Conservation (phyloP, 345 rosid species). For the Citrus cavaleriei region DNA sequence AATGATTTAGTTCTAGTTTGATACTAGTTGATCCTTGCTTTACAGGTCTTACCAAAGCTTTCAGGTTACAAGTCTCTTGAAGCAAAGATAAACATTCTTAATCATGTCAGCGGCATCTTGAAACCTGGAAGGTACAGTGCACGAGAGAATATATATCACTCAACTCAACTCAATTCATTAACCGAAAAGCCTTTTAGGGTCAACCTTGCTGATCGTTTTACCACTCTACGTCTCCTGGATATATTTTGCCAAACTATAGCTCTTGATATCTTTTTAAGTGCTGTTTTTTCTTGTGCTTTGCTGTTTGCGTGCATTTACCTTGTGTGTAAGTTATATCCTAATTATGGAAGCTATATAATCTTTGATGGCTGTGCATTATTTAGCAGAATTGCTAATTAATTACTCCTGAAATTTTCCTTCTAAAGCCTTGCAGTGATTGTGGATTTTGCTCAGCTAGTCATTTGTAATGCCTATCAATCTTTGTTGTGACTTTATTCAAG, state of each 20-base stretch:
- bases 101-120: slow-evolving; percentile 48
- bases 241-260: too few species aligned
- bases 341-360: too few species aligned
- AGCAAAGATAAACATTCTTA: slow-evolving; percentile 53
- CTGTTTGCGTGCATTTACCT: not conserved
- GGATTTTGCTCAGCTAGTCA: too few species aligned
- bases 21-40: not conserved
- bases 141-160: not conserved
- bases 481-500: too few species aligned
- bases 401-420: too few species aligned
- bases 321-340: not conserved
- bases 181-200: not conserved
- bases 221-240: too few species aligned
- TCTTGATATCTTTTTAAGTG: too few species aligned
- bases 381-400: too few species aligned
- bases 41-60: slow-evolving; percentile 41
- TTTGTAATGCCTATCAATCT: too few species aligned
- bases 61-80: slow-evolving; percentile 33
- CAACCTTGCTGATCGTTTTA: not conserved
- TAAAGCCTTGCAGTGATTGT: too few species aligned
- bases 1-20: not conserved
- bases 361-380: not conserved
- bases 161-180: too few species aligned
- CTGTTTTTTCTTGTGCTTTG: too few species aligned
- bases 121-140: slow-evolving; percentile 75